A percentile compares a stretch with the other conserved stretches of the same genome.
These are phyloP conservation scores for Eimeria brunetti DNA, from an alignment of 169 alveolate genomes.

Conservation along the genomic window DNA sequence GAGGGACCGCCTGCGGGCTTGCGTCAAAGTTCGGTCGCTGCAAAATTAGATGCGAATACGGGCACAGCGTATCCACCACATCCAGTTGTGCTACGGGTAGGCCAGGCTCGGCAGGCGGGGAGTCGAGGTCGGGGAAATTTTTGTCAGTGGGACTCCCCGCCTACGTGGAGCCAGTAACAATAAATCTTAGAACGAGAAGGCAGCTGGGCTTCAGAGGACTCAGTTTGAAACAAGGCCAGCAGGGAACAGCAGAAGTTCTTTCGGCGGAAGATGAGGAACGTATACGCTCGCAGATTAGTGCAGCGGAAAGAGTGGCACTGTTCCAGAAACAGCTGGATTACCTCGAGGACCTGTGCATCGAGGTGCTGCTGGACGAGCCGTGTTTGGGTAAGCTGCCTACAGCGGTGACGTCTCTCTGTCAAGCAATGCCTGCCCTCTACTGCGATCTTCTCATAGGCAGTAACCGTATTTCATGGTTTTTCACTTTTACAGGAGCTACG, in stretches of 20 bases:
- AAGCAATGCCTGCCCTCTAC: not conserved
- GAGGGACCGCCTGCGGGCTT: conserved; percentile 53
- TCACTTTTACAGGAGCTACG: conserved; percentile 47
- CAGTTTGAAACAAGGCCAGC: not conserved
- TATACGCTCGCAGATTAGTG: conserved; percentile 15
- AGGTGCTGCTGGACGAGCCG: conserved; percentile 64
- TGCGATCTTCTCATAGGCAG: not conserved
- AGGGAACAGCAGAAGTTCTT: not conserved
- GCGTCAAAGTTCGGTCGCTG: conserved; percentile 52
- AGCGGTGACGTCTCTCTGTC: not conserved
- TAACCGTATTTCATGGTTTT: not conserved
- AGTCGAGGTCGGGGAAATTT: not conserved
- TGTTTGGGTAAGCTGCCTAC: conserved; percentile 22
- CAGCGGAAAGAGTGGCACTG: conserved; percentile 7
- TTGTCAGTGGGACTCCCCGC: not conserved
- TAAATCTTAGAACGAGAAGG: not conserved
- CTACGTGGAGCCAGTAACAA: not conserved
- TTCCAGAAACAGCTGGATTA: conserved; percentile 17
- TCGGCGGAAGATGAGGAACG: conserved; percentile 4
- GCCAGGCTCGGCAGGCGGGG: not conserved
- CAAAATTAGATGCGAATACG: conserved; percentile 11
- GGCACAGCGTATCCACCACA: not conserved
- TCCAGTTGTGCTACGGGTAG: not conserved
- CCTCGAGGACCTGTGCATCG: conserved; percentile 63
- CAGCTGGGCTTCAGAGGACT: not conserved